These are phyloP conservation scores for Torrubiellomyces zombiae DNA, from an alignment of 2,329 filamentous ascomycete genomes.

Conservation along the genomic window DNA sequence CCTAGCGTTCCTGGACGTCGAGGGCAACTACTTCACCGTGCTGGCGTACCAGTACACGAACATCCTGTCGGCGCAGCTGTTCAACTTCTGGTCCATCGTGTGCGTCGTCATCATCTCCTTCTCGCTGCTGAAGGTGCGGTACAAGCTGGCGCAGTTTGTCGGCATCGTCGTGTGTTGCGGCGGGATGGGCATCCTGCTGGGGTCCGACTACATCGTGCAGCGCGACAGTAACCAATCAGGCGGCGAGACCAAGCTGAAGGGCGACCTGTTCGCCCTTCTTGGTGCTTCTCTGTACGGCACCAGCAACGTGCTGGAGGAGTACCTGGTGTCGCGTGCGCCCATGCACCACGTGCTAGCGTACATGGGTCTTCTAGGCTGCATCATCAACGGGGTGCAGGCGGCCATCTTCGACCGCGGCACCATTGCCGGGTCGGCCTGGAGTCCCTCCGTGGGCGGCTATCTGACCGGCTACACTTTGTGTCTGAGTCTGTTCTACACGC, in stretches of 20 bases:
- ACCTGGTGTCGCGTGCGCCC: constrained; percentile 71
- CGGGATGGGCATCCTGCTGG: constrained; percentile 76
- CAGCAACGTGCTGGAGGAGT: constrained; percentile 86
- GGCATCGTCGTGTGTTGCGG: constrained; percentile 86
- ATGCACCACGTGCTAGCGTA: constrained; percentile 90
- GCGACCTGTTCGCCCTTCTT: constrained; percentile 79
- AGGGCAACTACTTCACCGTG: constrained; percentile 97
- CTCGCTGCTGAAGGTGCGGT: constrained; percentile 68
- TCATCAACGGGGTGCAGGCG: constrained; percentile 83
- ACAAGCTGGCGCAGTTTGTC: constrained; percentile 67
- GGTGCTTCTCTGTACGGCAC: constrained; percentile 86
- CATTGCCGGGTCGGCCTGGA: constrained; percentile 6
- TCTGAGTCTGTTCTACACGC: constrained; percentile 70
- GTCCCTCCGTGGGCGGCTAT: constrained; percentile 49
- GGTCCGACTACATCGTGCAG: constrained; percentile 63
- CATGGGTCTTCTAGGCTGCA: constrained; percentile 70
- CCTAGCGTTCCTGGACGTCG: constrained; percentile 80
- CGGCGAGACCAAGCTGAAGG: constrained; percentile 57
- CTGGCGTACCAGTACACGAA: constrained; percentile 87
- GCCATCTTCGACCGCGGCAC: constrained; percentile 69
- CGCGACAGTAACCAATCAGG: constrained; percentile 52
- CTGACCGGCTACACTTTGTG: constrained; percentile 79
- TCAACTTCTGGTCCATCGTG: constrained; percentile 98
- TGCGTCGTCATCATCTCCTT: constrained; percentile 80
- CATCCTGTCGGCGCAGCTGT: constrained; percentile 79